phyloP scores from a whole-genome alignment of 805 yeast species.

The Naumovozyma castellii region DNA sequence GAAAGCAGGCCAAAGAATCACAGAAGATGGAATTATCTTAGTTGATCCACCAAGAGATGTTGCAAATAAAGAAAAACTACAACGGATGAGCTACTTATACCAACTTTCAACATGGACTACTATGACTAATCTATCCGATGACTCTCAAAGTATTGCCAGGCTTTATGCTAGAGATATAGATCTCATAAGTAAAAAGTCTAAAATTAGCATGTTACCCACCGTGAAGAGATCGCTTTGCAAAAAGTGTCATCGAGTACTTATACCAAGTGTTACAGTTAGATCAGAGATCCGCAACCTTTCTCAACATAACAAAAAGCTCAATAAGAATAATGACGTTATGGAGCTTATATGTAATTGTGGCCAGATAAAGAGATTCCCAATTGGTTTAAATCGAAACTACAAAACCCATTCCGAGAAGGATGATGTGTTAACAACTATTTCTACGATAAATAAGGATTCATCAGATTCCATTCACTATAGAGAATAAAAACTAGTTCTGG shows the following conservation, averaged over 20 bases:
- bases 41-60: constrained; percentile 26
- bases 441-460: too few species aligned
- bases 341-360: constrained; percentile 48
- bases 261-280: constrained; percentile 38
- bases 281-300: constrained; percentile 30
- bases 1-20: constrained; percentile 4
- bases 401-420: constrained; percentile 18
- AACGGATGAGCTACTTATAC: constrained; percentile 48
- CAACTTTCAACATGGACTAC: constrained; percentile 42
- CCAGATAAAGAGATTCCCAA: constrained; percentile 44
- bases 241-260: constrained; percentile 43
- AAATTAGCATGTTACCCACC: constrained; percentile 51
- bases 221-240: constrained; percentile 66
- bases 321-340: constrained; percentile 40
- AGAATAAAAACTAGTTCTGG: too few species aligned
- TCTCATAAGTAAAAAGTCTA: constrained; percentile 57
- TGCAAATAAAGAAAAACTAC: constrained; percentile 50
- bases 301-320: not conserved
- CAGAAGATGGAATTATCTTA: constrained; percentile 14
- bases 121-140: constrained; percentile 5
- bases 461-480: too few species aligned
- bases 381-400: constrained; percentile 47
- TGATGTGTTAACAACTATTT: constrained; percentile 8
- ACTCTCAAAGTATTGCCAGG: constrained; percentile 38
- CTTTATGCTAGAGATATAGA: constrained; percentile 46